Conservation (phyloP, 1,284 basidiomycete genomes). For the Termitomyces sp. region DNA sequence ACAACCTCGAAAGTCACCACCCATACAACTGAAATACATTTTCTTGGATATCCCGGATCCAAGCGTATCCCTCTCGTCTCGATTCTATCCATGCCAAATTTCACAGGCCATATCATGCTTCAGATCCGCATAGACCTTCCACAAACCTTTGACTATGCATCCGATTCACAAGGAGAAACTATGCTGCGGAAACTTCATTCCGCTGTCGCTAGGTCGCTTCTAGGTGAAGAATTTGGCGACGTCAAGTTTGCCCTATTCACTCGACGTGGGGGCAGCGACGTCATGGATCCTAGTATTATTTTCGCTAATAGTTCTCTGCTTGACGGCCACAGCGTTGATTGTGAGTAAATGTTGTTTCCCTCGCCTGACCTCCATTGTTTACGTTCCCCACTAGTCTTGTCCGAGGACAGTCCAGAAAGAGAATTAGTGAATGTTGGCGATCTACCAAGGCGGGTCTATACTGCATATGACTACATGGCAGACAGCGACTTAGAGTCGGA, state of each 20-base stretch:
- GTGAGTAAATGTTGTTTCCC: slow-evolving; percentile 5
- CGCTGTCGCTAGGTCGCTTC: slow-evolving; percentile 3
- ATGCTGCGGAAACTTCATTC: background rate
- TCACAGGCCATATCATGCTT: background rate
- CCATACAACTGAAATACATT: background rate
- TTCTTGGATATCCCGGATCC: background rate
- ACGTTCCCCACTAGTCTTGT: background rate
- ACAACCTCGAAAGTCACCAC: background rate
- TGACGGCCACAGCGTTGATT: slow-evolving; percentile 12
- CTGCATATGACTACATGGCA: slow-evolving; percentile 18
- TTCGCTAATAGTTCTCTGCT: slow-evolving; percentile 17
- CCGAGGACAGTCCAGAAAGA: background rate
- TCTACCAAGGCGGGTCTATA: background rate
- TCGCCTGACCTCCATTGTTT: background rate
- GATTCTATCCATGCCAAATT: background rate
- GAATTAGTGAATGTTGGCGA: background rate
- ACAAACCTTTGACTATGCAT: background rate
- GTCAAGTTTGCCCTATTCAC: slow-evolving; percentile 21
- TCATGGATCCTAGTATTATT: slow-evolving; percentile 12
- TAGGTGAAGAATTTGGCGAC: slow-evolving; percentile 13
- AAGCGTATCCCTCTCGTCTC: background rate
- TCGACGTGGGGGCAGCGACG: slow-evolving; percentile 6
- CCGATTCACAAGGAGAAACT: background rate
- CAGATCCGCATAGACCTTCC: slow-evolving; percentile 4
- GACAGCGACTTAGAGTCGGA: slow-evolving; percentile 21